Base-by-base conservation (phyloP, 2,329 filamentous ascomycete species). In the Diaporthe sp. region DNA sequence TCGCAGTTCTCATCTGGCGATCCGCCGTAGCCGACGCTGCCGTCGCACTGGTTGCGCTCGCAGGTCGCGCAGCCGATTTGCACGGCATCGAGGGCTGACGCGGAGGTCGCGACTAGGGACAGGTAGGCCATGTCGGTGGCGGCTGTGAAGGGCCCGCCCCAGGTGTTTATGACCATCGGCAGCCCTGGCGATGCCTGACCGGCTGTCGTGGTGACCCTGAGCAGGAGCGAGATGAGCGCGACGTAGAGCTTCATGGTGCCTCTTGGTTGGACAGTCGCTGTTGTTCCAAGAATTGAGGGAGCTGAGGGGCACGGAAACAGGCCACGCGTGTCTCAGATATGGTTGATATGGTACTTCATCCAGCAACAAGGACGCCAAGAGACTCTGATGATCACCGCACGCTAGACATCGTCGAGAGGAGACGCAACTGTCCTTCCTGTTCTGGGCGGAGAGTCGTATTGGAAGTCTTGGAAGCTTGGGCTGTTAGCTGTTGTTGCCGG, bases 1-100 rank as follows among this genome's bases (percentile, higher is more conserved):
- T 90, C 88, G 81, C 88, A 90, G 42, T 81, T 79, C 78, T 90
- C 88, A 75, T 89, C 88, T 0, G 88, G 88, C 3, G 88, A 89
- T 10, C 88, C 88, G 71, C 88, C 88, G 77, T 82, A 89, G 69
- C 88, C 88, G 50, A 90, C 88, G 50, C 84, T 88, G 65, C 86
- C 85, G 78, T 90, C 88, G 81, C 88, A 90, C 75, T 87, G 88
- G 66, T 85, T 84, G 73, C 79, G 79, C 78, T 90, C 88, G 80
- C 88, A 90, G 1, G 87, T 83, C 30, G 83, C 78, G 80, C 87
- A 88, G 73, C 88, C 88, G n/a, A 83, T 74, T 77, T 88, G 84
- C 50, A 89, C 85, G 44, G 88, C 88, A 75, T 89, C 87, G 30
- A 90, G 81, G 42, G 87, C 86, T 42, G 50, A 75, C 58, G 53